These are phyloP conservation scores for Colletotrichum lini DNA, from an alignment of 2,329 filamentous ascomycete species.

Conservation along the genomic window DNA sequence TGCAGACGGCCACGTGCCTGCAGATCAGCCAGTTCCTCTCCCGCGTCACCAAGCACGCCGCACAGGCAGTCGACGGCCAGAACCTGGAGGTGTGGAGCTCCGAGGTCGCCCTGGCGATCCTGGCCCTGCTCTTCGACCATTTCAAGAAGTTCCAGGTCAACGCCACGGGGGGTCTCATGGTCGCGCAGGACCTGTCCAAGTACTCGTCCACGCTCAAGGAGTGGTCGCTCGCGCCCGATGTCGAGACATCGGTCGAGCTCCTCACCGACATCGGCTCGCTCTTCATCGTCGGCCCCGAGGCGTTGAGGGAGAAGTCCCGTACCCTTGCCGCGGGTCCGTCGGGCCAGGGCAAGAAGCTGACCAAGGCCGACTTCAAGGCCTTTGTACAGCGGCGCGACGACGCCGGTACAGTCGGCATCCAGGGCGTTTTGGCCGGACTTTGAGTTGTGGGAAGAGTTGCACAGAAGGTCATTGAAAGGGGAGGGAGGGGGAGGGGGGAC, in stretches of 20 bases:
- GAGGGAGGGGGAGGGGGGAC: neutral
- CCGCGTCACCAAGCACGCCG: constrained; percentile 73
- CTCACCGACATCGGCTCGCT: constrained; percentile 94
- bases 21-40: constrained; percentile 85
- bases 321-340: constrained; percentile 64
- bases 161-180: constrained; percentile 92
- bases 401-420: constrained; percentile 83
- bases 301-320: constrained; percentile 78
- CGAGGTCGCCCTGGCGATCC: constrained; percentile 86
- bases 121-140: constrained; percentile 87
- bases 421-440: constrained; percentile 82
- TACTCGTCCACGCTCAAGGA: constrained; percentile 89
- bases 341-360: constrained; percentile 67
- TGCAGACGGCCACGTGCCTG: constrained; percentile 90
- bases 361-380: constrained; percentile 81
- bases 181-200: constrained; percentile 95
- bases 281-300: constrained; percentile 92
- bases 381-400: constrained; percentile 92
- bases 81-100: constrained; percentile 87
- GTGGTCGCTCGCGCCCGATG: constrained; percentile 82
- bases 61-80: constrained; percentile 82
- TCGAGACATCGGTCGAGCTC: constrained; percentile 82
- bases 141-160: constrained; percentile 96
- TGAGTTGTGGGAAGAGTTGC: constrained; percentile 45
- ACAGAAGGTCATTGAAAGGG: neutral